A percentile compares a stretch with the other conserved stretches of the same genome.
Evolutionary conservation across 305 asterid species (phyloP).

Genomic region (Solanum aculeatissimum): DNA sequence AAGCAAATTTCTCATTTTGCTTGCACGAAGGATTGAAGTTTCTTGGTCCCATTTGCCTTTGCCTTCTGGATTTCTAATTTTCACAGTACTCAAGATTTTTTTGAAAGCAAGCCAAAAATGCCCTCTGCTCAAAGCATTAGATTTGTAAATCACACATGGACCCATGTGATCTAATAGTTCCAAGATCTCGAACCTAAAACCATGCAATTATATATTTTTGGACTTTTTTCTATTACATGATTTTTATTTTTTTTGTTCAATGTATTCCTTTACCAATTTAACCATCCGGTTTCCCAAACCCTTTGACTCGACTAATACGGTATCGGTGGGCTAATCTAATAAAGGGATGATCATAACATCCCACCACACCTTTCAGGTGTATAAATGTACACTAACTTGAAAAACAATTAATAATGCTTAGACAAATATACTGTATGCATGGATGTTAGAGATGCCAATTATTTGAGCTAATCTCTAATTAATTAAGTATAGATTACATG

Average conservation of each 20-base stretch:
- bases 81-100: neutral
- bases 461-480: neutral
- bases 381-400: neutral
- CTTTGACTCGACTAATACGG: neutral
- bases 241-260: neutral
- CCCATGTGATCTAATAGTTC: too few relatives aligned
- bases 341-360: neutral
- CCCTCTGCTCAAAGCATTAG: neutral
- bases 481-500: neutral
- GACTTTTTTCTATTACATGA: neutral
- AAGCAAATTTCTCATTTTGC: constrained; percentile 11
- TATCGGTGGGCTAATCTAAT: neutral
- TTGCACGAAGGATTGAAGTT: neutral
- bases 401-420: neutral
- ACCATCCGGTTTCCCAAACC: neutral
- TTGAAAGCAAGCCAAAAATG: neutral
- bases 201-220: neutral
- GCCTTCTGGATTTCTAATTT: neutral
- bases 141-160: neutral
- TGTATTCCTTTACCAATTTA: neutral
- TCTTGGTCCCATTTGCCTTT: neutral
- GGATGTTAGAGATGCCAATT: neutral
- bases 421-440: neutral
- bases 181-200: too few relatives aligned
- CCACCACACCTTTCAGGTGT: neutral